Evolutionary conservation across 495 filamentous ascomycete species (phyloP).

Genomic region (Podospora sp.): DNA sequence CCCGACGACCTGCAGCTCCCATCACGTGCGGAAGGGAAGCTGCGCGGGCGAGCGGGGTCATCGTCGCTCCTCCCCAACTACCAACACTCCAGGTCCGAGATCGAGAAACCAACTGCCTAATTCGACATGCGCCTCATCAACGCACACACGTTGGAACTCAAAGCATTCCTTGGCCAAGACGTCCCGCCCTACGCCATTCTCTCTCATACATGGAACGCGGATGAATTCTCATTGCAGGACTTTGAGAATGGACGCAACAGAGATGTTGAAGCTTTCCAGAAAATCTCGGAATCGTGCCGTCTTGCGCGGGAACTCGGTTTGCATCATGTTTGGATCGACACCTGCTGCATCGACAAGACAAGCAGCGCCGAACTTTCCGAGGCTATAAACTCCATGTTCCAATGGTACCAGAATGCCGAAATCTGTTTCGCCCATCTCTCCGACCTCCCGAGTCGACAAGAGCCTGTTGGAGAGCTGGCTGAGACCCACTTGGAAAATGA

Average conservation of each 20-base stretch:
- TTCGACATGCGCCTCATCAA: constrained; percentile 19
- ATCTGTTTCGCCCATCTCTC: neutral
- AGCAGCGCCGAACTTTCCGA: constrained; percentile 9
- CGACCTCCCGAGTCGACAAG: neutral
- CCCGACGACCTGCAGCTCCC: no score
- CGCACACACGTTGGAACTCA: constrained; percentile 5
- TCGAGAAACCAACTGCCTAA: no score
- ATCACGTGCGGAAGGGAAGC: no score
- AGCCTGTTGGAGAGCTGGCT: neutral
- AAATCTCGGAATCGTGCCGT: neutral
- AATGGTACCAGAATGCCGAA: neutral
- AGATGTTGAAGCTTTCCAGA: neutral
- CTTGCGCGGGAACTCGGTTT: neutral
- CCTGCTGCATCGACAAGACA: constrained; percentile 6
- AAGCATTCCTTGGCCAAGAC: constrained; percentile 10
- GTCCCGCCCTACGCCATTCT: constrained; percentile 4
- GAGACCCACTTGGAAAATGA: neutral
- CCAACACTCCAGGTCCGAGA: no score
- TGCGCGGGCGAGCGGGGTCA: no score
- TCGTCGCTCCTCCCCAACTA: no score
- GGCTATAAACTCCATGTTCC: constrained; percentile 4
- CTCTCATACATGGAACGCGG: neutral
- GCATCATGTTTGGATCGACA: neutral
- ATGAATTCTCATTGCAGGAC: neutral
- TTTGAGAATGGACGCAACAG: neutral